A percentile compares a stretch with the other conserved stretches of the same genome.
Conservation (phyloP, 1,284 basidiomycete species). For the Thecaphora frezii region DNA sequence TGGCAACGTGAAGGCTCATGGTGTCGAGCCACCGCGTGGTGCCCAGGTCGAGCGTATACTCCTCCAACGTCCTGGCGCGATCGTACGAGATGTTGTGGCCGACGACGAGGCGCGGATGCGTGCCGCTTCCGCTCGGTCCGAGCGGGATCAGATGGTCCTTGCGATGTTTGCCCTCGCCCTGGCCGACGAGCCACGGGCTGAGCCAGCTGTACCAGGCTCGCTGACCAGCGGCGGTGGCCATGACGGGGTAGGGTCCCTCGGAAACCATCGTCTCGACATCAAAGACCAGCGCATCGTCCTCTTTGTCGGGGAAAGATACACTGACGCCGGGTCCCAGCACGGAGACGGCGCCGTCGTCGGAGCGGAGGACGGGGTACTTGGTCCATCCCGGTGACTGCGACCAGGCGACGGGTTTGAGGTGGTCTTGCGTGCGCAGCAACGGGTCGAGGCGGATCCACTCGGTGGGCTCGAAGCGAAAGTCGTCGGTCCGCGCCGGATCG, state of each 20-base stretch:
- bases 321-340: conserved; percentile 44
- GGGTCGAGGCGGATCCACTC: conserved; percentile 51
- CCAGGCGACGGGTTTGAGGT: conserved; percentile 69
- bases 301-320: conserved; percentile 59
- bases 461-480: conserved; percentile 24
- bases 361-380: conserved; percentile 69
- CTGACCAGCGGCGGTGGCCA: conserved; percentile 83
- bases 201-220: conserved; percentile 95
- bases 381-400: conserved; percentile 83
- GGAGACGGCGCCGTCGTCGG: conserved; percentile 25
- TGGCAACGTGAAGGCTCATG: conserved; percentile 90
- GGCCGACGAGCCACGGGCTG: conserved; percentile 83
- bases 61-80: conserved; percentile 78
- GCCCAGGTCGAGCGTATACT: conserved; percentile 75
- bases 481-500: conserved; percentile 5
- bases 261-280: conserved; percentile 92
- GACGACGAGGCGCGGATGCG: conserved; percentile 69
- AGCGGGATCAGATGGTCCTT: conserved; percentile 77
- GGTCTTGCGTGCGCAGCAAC: conserved; percentile 25
- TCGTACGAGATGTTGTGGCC: conserved; percentile 97
- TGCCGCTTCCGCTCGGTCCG: conserved; percentile 53
- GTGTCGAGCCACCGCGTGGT: conserved; percentile 88
- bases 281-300: conserved; percentile 78
- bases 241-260: conserved; percentile 77
- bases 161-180: conserved; percentile 62